Evolutionary conservation across 2,329 filamentous ascomycete species (phyloP), one percentile per base, ranked within the genome.

Genomic region (Niveomyces coronatus): DNA sequence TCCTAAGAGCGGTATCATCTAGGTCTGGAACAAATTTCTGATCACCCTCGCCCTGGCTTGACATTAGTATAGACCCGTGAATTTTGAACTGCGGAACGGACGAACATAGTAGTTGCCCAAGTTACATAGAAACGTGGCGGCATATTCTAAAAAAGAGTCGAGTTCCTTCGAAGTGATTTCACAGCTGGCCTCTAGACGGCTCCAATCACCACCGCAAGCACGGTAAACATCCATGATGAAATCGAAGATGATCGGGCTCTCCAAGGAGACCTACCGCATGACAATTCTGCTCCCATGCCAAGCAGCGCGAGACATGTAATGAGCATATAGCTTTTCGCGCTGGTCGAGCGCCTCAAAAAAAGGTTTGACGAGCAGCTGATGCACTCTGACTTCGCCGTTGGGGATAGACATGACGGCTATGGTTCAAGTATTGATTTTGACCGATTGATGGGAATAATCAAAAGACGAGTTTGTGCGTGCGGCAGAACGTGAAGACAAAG

Each of bases 301-400:
- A 1, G 71, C 64, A 18, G 73, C 71, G 51, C 49, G 46, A 13
- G 48, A 46, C 51, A 79, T 68, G 47, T 72, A 70, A 55, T 82
- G 77, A 15, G 76, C 74, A 59, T 82, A 82, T 53, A 71, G 67
- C 56, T 79, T 76, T n/a, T 32, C 30, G 4, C 18, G 17, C 14
- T 13, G 30, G 6, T 32, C 23, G 20, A 35, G 33, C 8, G 16
- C 8, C n/a, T 35, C 33, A 28, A 35, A 35, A 0, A 35, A 18
- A 11, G 33, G 33, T 13, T 28, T 35, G 33, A 35, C 23, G 22
- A 35, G 23, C 3, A 35, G 4, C 23, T 35, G 33, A n/a, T 35
- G 33, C 33, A 35, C 33, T 6, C 11, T 19, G 16, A 24, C 15
- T n/a, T n/a, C n/a, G n/a, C n/a, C n/a, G n/a, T n/a, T n/a, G n/a